Evolutionary conservation across 1,284 basidiomycete genomes (phyloP).

Genomic region (Exobasidium rhododendri): DNA sequence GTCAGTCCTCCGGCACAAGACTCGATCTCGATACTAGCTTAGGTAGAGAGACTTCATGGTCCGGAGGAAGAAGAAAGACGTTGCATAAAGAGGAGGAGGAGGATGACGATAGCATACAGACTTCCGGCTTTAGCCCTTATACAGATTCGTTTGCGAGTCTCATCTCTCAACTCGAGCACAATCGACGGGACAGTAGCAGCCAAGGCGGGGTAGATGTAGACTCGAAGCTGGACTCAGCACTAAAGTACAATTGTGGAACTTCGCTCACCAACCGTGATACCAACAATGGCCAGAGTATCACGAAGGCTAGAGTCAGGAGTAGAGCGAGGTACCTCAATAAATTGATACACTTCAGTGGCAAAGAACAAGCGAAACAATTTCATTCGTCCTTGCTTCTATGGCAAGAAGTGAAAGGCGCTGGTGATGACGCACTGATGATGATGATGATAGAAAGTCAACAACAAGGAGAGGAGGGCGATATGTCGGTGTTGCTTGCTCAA

Average conservation of each 20-base stretch:
- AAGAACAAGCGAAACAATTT: not conserved
- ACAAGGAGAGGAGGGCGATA: not conserved
- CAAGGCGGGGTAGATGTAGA: constrained; percentile 2
- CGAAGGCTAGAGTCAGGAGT: not conserved
- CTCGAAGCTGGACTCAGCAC: not conserved
- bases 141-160: too few relatives aligned
- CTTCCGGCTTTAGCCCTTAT: too few relatives aligned
- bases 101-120: too few relatives aligned
- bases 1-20: too few relatives aligned
- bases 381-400: not conserved
- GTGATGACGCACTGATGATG: not conserved
- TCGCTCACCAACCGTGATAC: not conserved
- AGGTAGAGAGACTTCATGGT: too few relatives aligned
- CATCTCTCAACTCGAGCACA: too few relatives aligned
- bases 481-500: not conserved
- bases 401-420: not conserved
- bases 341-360: not conserved
- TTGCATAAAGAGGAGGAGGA: too few relatives aligned
- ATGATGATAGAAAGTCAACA: not conserved
- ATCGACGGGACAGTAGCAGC: too few relatives aligned
- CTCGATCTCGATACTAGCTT: too few relatives aligned
- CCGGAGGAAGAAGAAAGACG: too few relatives aligned
- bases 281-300: not conserved
- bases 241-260: not conserved
- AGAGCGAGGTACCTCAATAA: not conserved